Evolutionary conservation across 495 filamentous ascomycete genomes (phyloP).

Genomic region (Eremomyces bilateralis): DNA sequence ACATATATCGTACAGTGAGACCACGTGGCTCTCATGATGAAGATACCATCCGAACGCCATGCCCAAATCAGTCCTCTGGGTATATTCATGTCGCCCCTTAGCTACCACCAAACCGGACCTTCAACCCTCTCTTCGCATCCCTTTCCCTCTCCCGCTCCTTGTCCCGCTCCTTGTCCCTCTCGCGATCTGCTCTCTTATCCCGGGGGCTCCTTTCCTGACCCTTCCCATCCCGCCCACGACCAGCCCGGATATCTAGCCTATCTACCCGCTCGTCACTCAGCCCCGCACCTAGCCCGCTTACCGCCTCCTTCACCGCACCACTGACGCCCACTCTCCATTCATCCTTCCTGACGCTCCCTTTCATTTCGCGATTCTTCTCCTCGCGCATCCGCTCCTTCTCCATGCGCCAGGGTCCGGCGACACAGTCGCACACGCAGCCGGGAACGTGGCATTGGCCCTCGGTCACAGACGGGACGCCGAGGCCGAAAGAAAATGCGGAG

Average conservation of each 20-base stretch:
- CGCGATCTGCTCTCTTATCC: too few species aligned
- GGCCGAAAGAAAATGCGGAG: background rate
- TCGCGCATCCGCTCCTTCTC: background rate
- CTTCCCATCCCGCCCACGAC: too few species aligned
- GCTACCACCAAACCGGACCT: background rate
- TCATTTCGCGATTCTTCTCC: background rate
- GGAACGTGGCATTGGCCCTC: background rate
- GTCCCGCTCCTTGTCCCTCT: too few species aligned
- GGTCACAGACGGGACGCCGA: background rate
- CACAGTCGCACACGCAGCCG: background rate
- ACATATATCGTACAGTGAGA: too few species aligned
- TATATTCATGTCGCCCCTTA: too few species aligned
- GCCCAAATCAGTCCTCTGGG: too few species aligned
- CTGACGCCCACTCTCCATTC: slow-evolving; percentile 5
- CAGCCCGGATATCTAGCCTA: too few species aligned
- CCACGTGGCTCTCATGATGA: too few species aligned
- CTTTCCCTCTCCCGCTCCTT: background rate
- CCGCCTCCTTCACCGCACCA: slow-evolving; percentile 5
- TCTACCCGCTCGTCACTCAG: background rate
- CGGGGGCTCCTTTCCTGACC: too few species aligned
- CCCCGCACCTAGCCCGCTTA: slow-evolving; percentile 1
- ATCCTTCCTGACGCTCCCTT: slow-evolving; percentile 3
- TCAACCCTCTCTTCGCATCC: background rate
- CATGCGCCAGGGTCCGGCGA: background rate
- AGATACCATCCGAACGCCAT: too few species aligned